Evolutionary conservation across 2,329 filamentous ascomycete genomes (phyloP).

Genomic region (Apiospora rasikravindrae): DNA sequence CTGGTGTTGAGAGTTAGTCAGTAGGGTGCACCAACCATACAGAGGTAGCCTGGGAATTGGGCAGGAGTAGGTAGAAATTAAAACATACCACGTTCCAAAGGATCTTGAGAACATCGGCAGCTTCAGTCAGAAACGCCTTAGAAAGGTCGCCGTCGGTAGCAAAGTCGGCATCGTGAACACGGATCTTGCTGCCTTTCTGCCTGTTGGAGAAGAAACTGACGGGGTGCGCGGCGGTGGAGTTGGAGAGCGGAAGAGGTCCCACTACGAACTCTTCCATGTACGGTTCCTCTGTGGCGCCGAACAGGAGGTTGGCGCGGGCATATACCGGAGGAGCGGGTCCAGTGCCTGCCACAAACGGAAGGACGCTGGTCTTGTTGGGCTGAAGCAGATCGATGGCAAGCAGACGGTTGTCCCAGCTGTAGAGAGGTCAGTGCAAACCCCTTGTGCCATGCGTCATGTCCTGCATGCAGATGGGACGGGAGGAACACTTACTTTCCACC

Average conservation of each 20-base stretch:
- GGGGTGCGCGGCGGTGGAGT: background rate
- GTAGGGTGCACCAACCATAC: background rate
- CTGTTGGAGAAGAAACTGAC: conserved; percentile 10
- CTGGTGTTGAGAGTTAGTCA: background rate
- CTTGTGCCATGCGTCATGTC: background rate
- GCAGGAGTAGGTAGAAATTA: background rate
- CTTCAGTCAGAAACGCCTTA: background rate
- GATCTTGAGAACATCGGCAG: conserved; percentile 2
- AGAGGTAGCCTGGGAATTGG: background rate
- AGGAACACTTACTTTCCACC: background rate
- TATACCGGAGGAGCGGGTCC: conserved; percentile 7
- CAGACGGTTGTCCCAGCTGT: conserved; percentile 1
- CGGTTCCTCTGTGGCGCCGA: background rate
- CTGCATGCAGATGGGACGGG: background rate
- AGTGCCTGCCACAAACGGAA: background rate
- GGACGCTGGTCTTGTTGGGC: conserved; percentile 5
- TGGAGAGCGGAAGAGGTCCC: conserved; percentile 3
- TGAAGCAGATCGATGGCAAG: conserved; percentile 11
- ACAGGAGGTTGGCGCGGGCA: background rate
- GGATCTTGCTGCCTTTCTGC: conserved; percentile 2
- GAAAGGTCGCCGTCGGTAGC: background rate
- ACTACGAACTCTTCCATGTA: conserved; percentile 3
- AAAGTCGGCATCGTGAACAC: conserved; percentile 10
- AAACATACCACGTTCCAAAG: conserved; percentile 2
- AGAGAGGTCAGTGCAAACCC: background rate